These are phyloP conservation scores for Plasmodium sp. DNA, from an alignment of 169 alveolate species.

Conservation along the genomic window DNA sequence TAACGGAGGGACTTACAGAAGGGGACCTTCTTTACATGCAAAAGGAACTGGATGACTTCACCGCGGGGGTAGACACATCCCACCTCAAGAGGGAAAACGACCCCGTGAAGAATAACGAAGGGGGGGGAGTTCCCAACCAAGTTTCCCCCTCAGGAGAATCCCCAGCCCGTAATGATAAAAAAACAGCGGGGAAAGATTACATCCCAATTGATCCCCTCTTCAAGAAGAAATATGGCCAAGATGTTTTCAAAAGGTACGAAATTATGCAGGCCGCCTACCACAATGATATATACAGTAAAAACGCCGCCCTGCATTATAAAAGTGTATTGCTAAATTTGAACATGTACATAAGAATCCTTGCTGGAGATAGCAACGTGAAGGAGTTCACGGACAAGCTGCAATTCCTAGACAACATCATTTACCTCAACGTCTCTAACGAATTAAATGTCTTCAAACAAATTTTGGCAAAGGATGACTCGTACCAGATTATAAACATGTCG, in stretches of 20 bases:
- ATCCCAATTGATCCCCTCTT: background rate
- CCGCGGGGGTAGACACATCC: background rate
- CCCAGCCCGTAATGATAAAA: background rate
- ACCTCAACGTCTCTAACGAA: conserved; percentile 1
- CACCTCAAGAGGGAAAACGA: background rate
- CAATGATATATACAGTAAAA: conserved; percentile 30
- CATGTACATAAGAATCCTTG: conserved; percentile 54
- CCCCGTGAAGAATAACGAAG: background rate
- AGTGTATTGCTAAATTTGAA: conserved; percentile 13
- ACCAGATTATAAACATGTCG: conserved; percentile 55
- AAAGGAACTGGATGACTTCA: background rate
- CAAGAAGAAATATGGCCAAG: background rate
- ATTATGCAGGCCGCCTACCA: conserved; percentile 63
- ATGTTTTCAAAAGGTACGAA: background rate
- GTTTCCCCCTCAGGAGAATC: background rate
- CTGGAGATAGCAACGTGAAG: background rate
- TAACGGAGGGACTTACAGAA: background rate
- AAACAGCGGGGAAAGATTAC: background rate
- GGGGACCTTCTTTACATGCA: background rate
- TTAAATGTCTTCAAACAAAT: conserved; percentile 28
- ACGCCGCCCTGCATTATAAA: conserved; percentile 21
- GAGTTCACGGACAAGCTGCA: conserved; percentile 23
- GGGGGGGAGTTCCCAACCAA: background rate
- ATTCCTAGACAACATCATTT: conserved; percentile 11
- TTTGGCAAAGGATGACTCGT: conserved; percentile 24